Base-by-base conservation (phyloP, 73 alveolate species). In the Tetrahymena malaccensis region DNA sequence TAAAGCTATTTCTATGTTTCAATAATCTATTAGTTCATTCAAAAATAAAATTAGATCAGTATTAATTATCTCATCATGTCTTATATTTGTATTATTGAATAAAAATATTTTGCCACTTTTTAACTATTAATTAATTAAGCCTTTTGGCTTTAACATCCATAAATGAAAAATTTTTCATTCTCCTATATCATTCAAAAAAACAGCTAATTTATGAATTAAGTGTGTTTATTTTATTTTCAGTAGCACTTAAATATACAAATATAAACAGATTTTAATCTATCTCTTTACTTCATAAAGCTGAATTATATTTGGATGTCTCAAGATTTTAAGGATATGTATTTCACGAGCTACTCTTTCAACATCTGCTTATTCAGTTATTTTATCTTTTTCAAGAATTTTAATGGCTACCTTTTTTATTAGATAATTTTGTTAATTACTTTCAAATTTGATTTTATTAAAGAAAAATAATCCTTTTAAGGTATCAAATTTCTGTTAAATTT, bases 271-370 rank as follows among this genome's bases (percentile, higher is more conserved):
- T 50, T 50, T 50, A 50, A 50, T 50, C 83, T 50, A 50, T 50
- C 40, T 43, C 27, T 16, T 34, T 85, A 98, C 99, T 93, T 98
- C 99, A 15, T 97, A 96, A 50, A 98, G 96, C 34, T 98, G 85
- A 43, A 98, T 98, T 21, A 98, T 96, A 94, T 97, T 96, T 13
- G 98, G 97, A 93, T 98, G 99, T 33, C 98, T 85, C 94, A 99
- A 96, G 96, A 96, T 98, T 94, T 98, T 98, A 38, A 98, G 96
- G n/a, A 98, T 97, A 94, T 96, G 98, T 70, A 98, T 96, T 95
- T 98, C 99, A 94, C 98, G 96, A 95, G 98, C 96, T 10, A 98
- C 99, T 96, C 97, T 98, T 97, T 93, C 98, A 89, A 94, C 98
- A 97, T 35, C 99, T 97, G 97, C 97, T 97, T 70, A 98, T 98